Conservation (phyloP, 176 grass and related monocot genomes). For the Rhipidocladum racemiflorum region DNA sequence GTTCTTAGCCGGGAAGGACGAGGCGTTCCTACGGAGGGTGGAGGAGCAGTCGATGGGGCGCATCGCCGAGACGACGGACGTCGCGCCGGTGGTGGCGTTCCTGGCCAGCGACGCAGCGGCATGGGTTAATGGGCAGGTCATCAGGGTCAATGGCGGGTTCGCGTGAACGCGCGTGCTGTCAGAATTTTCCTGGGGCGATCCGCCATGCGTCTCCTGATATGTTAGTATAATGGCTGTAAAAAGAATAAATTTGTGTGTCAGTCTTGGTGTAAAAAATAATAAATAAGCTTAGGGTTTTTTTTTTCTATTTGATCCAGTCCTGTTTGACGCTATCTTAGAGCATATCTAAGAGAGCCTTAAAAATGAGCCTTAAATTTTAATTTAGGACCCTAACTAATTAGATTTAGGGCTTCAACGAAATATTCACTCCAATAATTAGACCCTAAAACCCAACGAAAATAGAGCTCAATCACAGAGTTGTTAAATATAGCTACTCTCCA, state of each 20-base stretch:
- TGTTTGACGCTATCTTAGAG: not conserved
- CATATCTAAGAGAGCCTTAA: no score
- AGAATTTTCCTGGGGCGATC: not conserved
- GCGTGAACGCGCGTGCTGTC: not conserved
- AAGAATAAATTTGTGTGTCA: no score
- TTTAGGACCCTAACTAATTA: no score
- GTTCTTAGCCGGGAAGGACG: conserved; percentile 54
- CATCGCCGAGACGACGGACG: conserved; percentile 50
- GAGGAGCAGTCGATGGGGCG: conserved; percentile 37
- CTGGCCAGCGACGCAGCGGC: conserved; percentile 31
- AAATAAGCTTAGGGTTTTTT: not conserved
- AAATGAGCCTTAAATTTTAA: no score
- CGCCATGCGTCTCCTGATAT: no score
- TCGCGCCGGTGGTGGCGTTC: conserved; percentile 56
- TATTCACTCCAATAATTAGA: no score
- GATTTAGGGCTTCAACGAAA: no score
- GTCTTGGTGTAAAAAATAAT: not conserved
- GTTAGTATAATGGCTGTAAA: no score
- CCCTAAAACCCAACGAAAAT: no score
- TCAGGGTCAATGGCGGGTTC: conserved; percentile 64
- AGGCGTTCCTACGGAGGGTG: conserved; percentile 37
- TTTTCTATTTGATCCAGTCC: not conserved
- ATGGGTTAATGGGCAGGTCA: conserved; percentile 61
- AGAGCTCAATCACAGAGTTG: no score
- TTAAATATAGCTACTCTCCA: no score